Base-by-base conservation (phyloP, 2,329 filamentous ascomycete genomes). In the Sporothrix brasiliensis region DNA sequence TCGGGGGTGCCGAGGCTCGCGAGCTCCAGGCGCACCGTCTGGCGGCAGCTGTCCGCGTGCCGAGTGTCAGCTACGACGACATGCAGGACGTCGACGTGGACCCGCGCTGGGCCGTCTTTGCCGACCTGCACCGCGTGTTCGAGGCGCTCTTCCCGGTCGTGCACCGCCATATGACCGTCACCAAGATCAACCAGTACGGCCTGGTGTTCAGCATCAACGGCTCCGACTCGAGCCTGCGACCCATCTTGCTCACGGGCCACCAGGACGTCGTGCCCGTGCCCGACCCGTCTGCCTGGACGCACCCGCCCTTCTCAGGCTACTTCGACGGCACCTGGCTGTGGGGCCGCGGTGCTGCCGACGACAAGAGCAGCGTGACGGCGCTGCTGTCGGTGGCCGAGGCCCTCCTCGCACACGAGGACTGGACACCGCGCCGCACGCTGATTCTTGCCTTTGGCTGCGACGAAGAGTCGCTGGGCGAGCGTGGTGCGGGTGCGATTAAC, bases 221-320 rank as follows among this genome's bases (percentile, higher is more conserved):
- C 4, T 81, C 79, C 7, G 79, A 88, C 49, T 71, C 77, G 2
- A 76, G 75, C 1, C 77, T 88, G 50, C 87, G 86, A 76, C 87
- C 87, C 0, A 83, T 84, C 3, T 78, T 90, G 27, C 79, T 90
- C 50, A 86, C 88, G 81, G 88, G 87, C 1, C 88, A 90, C 76
- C 87, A 89, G 76, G 88, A 90, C 76, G 87, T 88, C 10, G 88
- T 91, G 2, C 87, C 87, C 1, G 87, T 88, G 0, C 81, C 81
- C 2, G 80, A 83, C 6, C 80, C 84, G 4, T 85, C 84, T 0
- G 80, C 85, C 53, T 90, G 88, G 88, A 87, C 83, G 0, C 78
- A 89, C 76, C 85, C 86, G 0, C 88, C 88, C 0, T 90, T 85
- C 74, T 83, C 82, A n/a, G 87, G 86, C 9, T 75, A 82, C 73